Evolutionary conservation across 192 early-diverging fungal species (phyloP).

Genomic region (Entomortierella beljakovae): DNA sequence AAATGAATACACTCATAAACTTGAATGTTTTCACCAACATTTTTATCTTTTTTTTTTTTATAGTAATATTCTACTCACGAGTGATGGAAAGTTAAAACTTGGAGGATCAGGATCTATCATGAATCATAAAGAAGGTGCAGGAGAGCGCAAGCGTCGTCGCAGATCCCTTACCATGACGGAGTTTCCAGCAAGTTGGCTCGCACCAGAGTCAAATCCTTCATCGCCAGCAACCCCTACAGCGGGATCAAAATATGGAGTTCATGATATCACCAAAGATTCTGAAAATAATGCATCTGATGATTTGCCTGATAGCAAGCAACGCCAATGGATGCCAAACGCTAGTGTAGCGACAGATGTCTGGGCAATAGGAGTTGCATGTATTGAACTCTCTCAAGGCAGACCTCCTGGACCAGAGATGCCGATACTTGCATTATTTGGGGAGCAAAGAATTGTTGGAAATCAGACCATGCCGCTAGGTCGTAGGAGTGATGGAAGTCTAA

Average conservation of each 20-base stretch:
- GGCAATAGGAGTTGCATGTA: constrained; percentile 47
- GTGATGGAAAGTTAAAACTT: constrained; percentile 34
- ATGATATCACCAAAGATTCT: neutral
- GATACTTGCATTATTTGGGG: constrained; percentile 27
- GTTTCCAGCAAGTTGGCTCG: constrained; percentile 47
- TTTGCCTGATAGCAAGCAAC: neutral
- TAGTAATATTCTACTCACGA: constrained; percentile 39
- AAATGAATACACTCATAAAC: no score
- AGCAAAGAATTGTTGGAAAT: neutral
- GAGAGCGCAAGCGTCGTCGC: constrained; percentile 38
- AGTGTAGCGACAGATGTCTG: constrained; percentile 33
- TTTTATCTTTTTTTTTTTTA: neutral
- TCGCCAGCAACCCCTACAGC: neutral
- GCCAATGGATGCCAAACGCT: constrained; percentile 20
- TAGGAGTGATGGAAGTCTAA: neutral
- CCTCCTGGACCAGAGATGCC: constrained; percentile 40
- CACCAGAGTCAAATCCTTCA: constrained; percentile 25
- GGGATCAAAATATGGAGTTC: neutral
- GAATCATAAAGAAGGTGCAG: constrained; percentile 46
- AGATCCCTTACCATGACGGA: constrained; percentile 42
- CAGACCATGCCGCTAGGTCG: neutral
- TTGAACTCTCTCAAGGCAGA: constrained; percentile 44
- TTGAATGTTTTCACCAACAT: neutral
- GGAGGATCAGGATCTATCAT: constrained; percentile 44
- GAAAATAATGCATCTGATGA: neutral